Percentiles rank a stretch among this genome's conserved stretches.
Evolutionary conservation across 768 basidiomycete genomes (phyloP).

Genomic region (Amylocystis lapponica): DNA sequence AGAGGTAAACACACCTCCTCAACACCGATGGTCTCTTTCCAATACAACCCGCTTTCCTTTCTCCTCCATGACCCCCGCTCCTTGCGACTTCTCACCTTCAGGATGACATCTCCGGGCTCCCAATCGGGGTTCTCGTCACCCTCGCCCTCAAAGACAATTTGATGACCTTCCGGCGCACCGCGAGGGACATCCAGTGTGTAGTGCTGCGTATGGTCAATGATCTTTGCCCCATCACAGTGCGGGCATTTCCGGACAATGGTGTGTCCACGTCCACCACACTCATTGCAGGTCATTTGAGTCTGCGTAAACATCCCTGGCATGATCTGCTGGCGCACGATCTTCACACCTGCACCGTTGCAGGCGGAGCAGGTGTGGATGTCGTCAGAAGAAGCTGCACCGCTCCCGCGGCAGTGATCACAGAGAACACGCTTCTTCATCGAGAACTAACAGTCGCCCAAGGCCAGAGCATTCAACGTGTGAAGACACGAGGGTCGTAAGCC

Average conservation of each 20-base stretch:
- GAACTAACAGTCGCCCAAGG: slow-evolving; percentile 67
- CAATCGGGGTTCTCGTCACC: slow-evolving; percentile 94
- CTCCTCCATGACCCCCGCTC: slow-evolving; percentile 78
- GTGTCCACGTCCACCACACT: slow-evolving; percentile 81
- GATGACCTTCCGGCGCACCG: slow-evolving; percentile 91
- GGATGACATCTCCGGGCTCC: slow-evolving; percentile 90
- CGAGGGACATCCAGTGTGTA: slow-evolving; percentile 82
- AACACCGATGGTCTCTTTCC: slow-evolving; percentile 85
- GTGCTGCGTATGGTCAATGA: slow-evolving; percentile 71
- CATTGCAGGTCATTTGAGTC: slow-evolving; percentile 74
- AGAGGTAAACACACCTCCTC: slow-evolving; percentile 65
- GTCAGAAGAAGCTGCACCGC: slow-evolving; percentile 84
- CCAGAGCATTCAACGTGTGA: too few species aligned
- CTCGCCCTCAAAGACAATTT: slow-evolving; percentile 93
- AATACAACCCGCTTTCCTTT: slow-evolving; percentile 88
- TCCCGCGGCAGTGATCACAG: slow-evolving; percentile 95
- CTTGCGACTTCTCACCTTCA: slow-evolving; percentile 75
- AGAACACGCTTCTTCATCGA: slow-evolving; percentile 87
- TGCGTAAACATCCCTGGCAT: slow-evolving; percentile 97
- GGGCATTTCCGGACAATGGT: slow-evolving; percentile 75
- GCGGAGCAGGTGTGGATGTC: slow-evolving; percentile 84
- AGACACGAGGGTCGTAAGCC: not conserved
- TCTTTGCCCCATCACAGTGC: slow-evolving; percentile 77
- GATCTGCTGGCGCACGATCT: slow-evolving; percentile 86
- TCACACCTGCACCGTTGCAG: slow-evolving; percentile 83